phyloP scores from a whole-genome alignment of 2,329 filamentous ascomycete genomes.

The Didymella exigua region DNA sequence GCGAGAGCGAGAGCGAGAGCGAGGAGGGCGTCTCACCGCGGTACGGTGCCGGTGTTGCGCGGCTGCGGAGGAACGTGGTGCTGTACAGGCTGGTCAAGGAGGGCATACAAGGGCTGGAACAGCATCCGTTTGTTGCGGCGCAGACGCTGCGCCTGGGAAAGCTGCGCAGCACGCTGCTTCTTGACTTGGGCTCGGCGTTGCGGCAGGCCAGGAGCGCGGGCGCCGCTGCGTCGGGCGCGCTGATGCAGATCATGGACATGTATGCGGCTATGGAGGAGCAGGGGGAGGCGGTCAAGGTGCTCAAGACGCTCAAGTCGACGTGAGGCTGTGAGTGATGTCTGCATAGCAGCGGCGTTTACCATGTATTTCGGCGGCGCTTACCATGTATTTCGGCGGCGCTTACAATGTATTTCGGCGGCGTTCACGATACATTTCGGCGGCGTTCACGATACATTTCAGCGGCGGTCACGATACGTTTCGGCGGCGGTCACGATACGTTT shows the following conservation, averaged over 20 bases:
- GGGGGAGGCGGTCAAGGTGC: conserved; percentile 62
- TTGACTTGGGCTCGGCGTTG: conserved; percentile 68
- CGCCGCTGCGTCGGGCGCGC: conserved; percentile 47
- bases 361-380: too few species aligned
- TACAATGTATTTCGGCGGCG: too few species aligned
- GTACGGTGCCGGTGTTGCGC: conserved; percentile 43
- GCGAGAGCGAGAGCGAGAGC: conserved; percentile 43
- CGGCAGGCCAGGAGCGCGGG: conserved; percentile 59
- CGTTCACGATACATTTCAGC: too few species aligned
- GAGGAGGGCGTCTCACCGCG: too few species aligned
- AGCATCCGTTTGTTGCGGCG: conserved; percentile 67
- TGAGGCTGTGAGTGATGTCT: conserved; percentile 25
- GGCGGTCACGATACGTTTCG: too few species aligned
- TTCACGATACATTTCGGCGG: too few species aligned
- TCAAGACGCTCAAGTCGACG: conserved; percentile 50
- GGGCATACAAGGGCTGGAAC: conserved; percentile 58
- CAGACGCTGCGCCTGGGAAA: conserved; percentile 63
- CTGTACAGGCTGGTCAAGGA: conserved; percentile 64
- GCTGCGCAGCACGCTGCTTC: conserved; percentile 65
- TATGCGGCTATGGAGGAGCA: conserved; percentile 67
- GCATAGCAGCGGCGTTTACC: conserved; percentile 58
- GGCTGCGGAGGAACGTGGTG: conserved; percentile 61
- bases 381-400: too few species aligned
- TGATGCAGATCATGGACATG: conserved; percentile 63
- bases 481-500: too few species aligned